Conservation (phyloP, 1,284 basidiomycete genomes). For the Cryptococcus sp. region DNA sequence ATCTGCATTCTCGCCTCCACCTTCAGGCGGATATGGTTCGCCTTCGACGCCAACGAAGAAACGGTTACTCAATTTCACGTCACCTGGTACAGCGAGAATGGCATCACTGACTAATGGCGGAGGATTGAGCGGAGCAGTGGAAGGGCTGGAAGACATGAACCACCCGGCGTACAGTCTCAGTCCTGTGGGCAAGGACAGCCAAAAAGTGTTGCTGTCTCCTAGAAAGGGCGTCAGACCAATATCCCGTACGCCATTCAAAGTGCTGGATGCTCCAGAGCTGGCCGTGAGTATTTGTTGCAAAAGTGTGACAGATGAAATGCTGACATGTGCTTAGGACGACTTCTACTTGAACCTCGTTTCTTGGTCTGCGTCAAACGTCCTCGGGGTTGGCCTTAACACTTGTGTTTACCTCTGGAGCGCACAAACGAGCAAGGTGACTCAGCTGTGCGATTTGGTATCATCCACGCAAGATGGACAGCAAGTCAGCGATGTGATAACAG, state of each 20-base stretch:
- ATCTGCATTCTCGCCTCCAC: slow-evolving; percentile 43
- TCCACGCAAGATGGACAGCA: slow-evolving; percentile 27
- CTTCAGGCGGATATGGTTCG: slow-evolving; percentile 33
- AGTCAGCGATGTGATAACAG: slow-evolving; percentile 70
- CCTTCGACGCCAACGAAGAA: slow-evolving; percentile 54
- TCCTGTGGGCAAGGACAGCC: slow-evolving; percentile 81
- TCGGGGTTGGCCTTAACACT: slow-evolving; percentile 87
- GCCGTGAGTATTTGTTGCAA: slow-evolving; percentile 55
- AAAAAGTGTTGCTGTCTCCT: slow-evolving; percentile 81
- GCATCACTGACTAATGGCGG: slow-evolving; percentile 32
- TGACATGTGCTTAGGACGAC: slow-evolving; percentile 64
- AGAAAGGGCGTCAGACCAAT: slow-evolving; percentile 77
- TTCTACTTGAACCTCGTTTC: slow-evolving; percentile 98
- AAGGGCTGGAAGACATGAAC: slow-evolving; percentile 58
- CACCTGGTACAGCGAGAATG: slow-evolving; percentile 46
- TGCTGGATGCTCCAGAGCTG: slow-evolving; percentile 94
- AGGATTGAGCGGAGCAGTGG: slow-evolving; percentile 16
- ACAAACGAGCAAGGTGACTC: slow-evolving; percentile 85
- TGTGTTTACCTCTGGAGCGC: slow-evolving; percentile 98
- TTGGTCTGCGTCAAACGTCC: slow-evolving; percentile 92
- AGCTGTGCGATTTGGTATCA: slow-evolving; percentile 77
- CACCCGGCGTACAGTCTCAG: slow-evolving; percentile 88
- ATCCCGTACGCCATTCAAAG: slow-evolving; percentile 94
- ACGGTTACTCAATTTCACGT: slow-evolving; percentile 57
- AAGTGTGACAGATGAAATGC: neutral